Conservation (phyloP, 1,284 basidiomycete genomes). For the Peniophora sp. region DNA sequence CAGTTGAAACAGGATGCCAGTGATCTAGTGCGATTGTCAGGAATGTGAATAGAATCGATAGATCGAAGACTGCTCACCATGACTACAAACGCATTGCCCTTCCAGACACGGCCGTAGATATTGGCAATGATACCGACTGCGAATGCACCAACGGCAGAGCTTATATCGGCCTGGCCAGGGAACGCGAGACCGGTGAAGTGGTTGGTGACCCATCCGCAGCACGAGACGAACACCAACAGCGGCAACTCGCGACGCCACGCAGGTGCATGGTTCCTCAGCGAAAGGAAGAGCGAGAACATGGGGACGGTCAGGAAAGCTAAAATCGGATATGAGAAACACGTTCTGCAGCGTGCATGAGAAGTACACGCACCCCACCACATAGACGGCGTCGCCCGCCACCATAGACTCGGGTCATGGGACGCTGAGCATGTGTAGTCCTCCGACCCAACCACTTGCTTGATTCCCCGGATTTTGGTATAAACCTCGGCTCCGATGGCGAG, state of each 20-base stretch:
- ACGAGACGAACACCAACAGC: slow-evolving; percentile 59
- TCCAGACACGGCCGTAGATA: slow-evolving; percentile 74
- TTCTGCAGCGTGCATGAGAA: not conserved
- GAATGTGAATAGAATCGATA: not conserved
- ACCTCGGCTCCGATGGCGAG: slow-evolving; percentile 74
- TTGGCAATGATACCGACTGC: slow-evolving; percentile 81
- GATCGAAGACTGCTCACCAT: slow-evolving; percentile 38
- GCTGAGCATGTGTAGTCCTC: slow-evolving; percentile 52
- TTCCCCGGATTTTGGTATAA: slow-evolving; percentile 49
- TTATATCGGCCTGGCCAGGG: slow-evolving; percentile 64
- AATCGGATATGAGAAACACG: not conserved
- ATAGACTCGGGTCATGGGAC: slow-evolving; percentile 49
- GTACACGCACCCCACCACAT: slow-evolving; percentile 45
- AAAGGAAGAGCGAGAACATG: slow-evolving; percentile 66
- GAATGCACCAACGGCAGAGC: slow-evolving; percentile 72
- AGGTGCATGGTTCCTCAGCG: slow-evolving; percentile 72
- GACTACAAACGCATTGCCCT: slow-evolving; percentile 72
- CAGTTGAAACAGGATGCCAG: slow-evolving; percentile 82
- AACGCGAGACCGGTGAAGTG: slow-evolving; percentile 67
- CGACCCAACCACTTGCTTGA: slow-evolving; percentile 34
- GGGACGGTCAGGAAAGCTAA: slow-evolving; percentile 69
- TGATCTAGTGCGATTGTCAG: slow-evolving; percentile 36
- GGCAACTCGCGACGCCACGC: slow-evolving; percentile 62
- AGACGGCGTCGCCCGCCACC: slow-evolving; percentile 53
- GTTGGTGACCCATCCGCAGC: slow-evolving; percentile 74